Evolutionary conservation across 306 rosid genomes (phyloP).

Genomic region (Citrullus mucosospermus): DNA sequence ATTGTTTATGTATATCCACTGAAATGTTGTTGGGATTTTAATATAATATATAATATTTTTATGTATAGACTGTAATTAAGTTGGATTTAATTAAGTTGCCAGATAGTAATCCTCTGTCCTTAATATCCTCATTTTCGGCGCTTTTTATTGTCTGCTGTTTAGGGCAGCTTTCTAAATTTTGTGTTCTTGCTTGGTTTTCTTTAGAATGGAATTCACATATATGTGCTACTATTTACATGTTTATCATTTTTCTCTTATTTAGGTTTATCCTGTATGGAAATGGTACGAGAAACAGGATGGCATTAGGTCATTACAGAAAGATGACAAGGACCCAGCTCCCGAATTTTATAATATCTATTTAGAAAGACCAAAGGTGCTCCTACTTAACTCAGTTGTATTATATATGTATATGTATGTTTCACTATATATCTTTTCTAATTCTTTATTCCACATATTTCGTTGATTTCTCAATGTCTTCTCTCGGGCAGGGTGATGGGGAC

Average conservation of each 20-base stretch:
- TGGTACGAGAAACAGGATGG: slow-evolving; percentile 99
- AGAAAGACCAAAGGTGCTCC: slow-evolving; percentile 89
- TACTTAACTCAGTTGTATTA: slow-evolving; percentile 17
- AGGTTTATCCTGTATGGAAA: slow-evolving; percentile 99
- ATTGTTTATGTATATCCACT: background rate
- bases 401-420: background rate
- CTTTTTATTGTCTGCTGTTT: background rate
- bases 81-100: background rate
- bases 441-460: slow-evolving; percentile 1
- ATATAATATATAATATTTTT: background rate
- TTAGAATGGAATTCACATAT: background rate
- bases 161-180: background rate
- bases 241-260: background rate
- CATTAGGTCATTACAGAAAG: slow-evolving; percentile 83
- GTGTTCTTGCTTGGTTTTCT: background rate
- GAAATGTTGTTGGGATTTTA: background rate
- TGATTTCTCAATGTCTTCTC: background rate
- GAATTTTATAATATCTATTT: slow-evolving; percentile 96
- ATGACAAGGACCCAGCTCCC: slow-evolving; percentile 89
- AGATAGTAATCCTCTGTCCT: background rate
- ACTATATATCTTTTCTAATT: background rate
- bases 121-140: background rate
- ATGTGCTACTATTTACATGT: background rate
- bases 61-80: background rate
- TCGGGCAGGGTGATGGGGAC: slow-evolving; percentile 83